These are phyloP conservation scores for Sarocladiaceae sp. DNA, from an alignment of 2,329 filamentous ascomycete species.

Conservation along the genomic window DNA sequence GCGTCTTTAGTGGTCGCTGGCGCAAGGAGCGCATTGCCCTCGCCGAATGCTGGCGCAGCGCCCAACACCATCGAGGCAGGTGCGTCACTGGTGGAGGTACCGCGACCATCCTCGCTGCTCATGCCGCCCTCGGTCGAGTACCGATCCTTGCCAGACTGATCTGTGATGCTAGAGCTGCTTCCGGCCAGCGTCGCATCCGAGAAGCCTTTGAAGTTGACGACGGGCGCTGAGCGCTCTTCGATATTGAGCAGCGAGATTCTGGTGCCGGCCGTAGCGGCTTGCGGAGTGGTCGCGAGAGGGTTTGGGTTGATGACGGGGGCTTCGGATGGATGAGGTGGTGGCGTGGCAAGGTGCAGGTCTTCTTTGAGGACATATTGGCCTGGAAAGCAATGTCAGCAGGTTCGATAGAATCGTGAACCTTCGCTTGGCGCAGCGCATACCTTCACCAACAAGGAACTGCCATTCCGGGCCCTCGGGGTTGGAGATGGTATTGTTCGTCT, in stretches of 20 bases:
- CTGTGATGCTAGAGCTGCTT: slow-evolving; percentile 49
- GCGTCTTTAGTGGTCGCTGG: slow-evolving; percentile 63
- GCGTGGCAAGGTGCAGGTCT: slow-evolving; percentile 86
- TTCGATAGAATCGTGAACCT: no score
- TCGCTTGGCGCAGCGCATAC: slow-evolving; percentile 38
- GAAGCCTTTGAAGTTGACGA: slow-evolving; percentile 50
- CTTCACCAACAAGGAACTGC: slow-evolving; percentile 91
- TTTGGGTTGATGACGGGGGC: slow-evolving; percentile 83
- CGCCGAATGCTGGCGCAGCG: slow-evolving; percentile 71
- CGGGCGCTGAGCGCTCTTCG: slow-evolving; percentile 53
- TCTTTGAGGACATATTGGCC: slow-evolving; percentile 89
- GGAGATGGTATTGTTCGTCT: slow-evolving; percentile 87
- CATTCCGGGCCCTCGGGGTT: slow-evolving; percentile 79
- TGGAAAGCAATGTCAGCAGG: slow-evolving; percentile 32
- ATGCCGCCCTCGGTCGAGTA: slow-evolving; percentile 56
- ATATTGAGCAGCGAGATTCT: slow-evolving; percentile 76
- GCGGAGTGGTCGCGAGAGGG: slow-evolving; percentile 79
- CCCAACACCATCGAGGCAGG: slow-evolving; percentile 35
- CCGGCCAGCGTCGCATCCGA: slow-evolving; percentile 43
- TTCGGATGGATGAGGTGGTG: slow-evolving; percentile 93
- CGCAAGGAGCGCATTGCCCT: slow-evolving; percentile 73
- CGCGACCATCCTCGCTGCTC: slow-evolving; percentile 53
- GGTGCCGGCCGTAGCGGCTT: slow-evolving; percentile 80
- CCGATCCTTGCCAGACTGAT: slow-evolving; percentile 53
- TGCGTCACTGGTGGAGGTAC: slow-evolving; percentile 49